Conservation (phyloP, 2,329 filamentous ascomycete genomes). For the Botrytis byssoidea region DNA sequence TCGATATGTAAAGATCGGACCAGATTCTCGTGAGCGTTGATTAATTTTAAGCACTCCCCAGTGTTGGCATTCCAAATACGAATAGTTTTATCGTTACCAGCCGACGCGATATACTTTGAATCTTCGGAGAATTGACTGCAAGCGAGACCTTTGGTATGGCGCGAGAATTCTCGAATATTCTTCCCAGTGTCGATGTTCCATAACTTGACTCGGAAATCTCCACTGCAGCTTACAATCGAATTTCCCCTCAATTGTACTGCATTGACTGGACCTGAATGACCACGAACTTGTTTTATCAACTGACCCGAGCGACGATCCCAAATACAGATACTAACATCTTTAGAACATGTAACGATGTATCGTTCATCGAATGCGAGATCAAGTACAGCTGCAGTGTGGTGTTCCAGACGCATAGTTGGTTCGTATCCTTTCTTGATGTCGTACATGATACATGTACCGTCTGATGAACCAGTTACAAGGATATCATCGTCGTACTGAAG, state of each 20-base stretch:
- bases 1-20: conserved; percentile 92
- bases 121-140: conserved; percentile 97
- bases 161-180: conserved; percentile 84
- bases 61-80: conserved; percentile 95
- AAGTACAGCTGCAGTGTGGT: conserved; percentile 84
- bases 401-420: conserved; percentile 73
- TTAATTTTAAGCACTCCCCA: conserved; percentile 76
- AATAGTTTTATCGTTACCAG: conserved; percentile 92
- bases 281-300: conserved; percentile 74
- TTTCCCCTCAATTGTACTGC: conserved; percentile 93
- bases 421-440: conserved; percentile 75
- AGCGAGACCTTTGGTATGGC: conserved; percentile 88
- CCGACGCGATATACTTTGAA: conserved; percentile 87
- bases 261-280: conserved; percentile 91
- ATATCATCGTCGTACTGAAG: conserved; percentile 92
- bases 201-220: conserved; percentile 88
- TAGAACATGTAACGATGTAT: conserved; percentile 95
- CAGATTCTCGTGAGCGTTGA: conserved; percentile 79
- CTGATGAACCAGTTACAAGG: conserved; percentile 91
- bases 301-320: conserved; percentile 83
- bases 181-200: conserved; percentile 92
- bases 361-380: conserved; percentile 91
- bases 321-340: conserved; percentile 89
- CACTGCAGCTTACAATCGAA: conserved; percentile 87
- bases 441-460: conserved; percentile 89